Base-by-base conservation (phyloP, 2,329 filamentous ascomycete genomes). In the Colletotrichum zoysiae region DNA sequence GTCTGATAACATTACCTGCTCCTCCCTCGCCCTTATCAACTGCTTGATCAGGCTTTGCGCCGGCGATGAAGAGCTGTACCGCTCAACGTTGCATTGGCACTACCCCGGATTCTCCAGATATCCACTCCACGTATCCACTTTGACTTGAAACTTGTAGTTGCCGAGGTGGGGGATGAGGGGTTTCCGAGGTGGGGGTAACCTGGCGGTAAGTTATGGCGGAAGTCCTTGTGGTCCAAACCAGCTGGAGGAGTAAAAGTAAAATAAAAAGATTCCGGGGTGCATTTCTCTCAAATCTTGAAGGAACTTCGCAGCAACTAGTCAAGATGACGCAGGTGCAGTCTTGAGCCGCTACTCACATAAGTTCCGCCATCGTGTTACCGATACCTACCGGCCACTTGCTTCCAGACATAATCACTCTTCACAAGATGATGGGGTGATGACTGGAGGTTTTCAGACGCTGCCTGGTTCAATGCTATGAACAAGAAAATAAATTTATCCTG, bases 91-190 rank as follows among this genome's bases (percentile, higher is more conserved):
- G 23, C 38, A 64, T 40, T 38, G 11, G 26, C 30, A 9, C 53
- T 69, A 64, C 59, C 65, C 69, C 58, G 18, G 69, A 46, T 57
- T 71, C 69, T 55, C 69, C 65, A 63, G 23, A 57, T 38, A 68
- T 68, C 69, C 69, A 71, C 69, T 7, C 50, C 14, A 5, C 38
- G 40, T 30, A 38, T 30, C 58, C 53, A 69, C 4, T 18, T 18
- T 7, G 16, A 4, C 18, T 60, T 55, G 18, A 64, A 8, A 7
- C 38, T 46, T 14, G 12, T 44, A 38, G 55, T n/a, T 64, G 30
- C 69, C 65, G 65, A 48, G 68, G 65, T 59, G 69, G 69, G 69
- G 69, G 69, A 51, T 65, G 69, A 69, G 69, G 69, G 69, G 59
- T 18, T 71, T 69, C 58, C 69, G 65, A 26, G 40, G 33, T 67